phyloP scores from a whole-genome alignment of 1,284 basidiomycete species.

The Sporisorium reilianum region DNA sequence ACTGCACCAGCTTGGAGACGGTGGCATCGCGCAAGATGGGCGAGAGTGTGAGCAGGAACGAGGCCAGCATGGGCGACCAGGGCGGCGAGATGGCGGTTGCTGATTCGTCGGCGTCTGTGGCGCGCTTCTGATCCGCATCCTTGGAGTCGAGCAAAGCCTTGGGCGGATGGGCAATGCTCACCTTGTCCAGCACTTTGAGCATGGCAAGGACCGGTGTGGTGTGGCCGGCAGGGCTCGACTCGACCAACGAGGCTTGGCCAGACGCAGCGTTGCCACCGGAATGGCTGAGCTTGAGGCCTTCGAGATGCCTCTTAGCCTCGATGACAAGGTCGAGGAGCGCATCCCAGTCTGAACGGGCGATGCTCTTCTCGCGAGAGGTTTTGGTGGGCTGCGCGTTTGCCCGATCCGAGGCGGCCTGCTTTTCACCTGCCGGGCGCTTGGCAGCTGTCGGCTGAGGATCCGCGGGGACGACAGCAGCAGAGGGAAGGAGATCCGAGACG shows the following conservation, averaged over 20 bases:
- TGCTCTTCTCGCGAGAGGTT: slow-evolving; percentile 9
- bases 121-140: slow-evolving; percentile 18
- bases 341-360: slow-evolving; percentile 61
- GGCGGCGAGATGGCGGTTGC: slow-evolving; percentile 29
- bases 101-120: slow-evolving; percentile 15
- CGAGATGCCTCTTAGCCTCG: slow-evolving; percentile 61
- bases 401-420: slow-evolving; percentile 7
- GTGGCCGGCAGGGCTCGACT: slow-evolving; percentile 6
- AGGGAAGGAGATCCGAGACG: slow-evolving; percentile 57
- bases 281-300: slow-evolving; percentile 48
- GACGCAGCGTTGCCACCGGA: slow-evolving; percentile 9
- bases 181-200: slow-evolving; percentile 41
- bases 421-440: slow-evolving; percentile 16
- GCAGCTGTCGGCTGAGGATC: slow-evolving; percentile 7
- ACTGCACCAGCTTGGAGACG: slow-evolving; percentile 58
- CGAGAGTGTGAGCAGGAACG: slow-evolving; percentile 60
- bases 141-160: slow-evolving; percentile 20
- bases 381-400: slow-evolving; percentile 6
- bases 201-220: slow-evolving; percentile 34
- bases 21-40: slow-evolving; percentile 61
- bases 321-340: slow-evolving; percentile 58
- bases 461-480: slow-evolving; percentile 1
- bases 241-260: neutral
- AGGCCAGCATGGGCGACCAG: slow-evolving; percentile 58
- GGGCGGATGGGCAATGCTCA: slow-evolving; percentile 32